Evolutionary conservation across 176 grass and related monocot species (phyloP), one percentile per base, ranked within the genome.

Genomic region (Oryza rufipogon): DNA sequence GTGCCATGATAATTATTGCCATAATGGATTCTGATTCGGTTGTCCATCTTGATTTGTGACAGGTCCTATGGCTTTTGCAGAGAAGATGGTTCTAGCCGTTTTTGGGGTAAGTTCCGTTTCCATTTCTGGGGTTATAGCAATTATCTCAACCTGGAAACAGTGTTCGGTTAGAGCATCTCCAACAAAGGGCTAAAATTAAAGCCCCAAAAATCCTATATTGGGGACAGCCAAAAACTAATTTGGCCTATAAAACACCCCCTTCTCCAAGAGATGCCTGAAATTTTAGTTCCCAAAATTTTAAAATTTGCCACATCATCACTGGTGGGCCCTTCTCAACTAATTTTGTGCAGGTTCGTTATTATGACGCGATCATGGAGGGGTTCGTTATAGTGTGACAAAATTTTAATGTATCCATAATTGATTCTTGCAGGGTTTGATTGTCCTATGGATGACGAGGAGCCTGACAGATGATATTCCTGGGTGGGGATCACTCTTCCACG

Each of bases 51-150:
- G 30, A 44, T 74, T 76, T 61, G 61, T 81, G 78, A 73, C 83
- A 94, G 95, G 95, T 75, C 90, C 95, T 47, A 94, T 97, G 95
- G 84, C 86, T 49, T 97, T 91, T 81, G 95, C 92, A 47, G 90
- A 97, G 88, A 97, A 94, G 92, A 97, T 97, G 92, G 87, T 97
- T 52, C 84, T 97, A 46, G 79, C 90, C 14, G 73, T 97, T 22
- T 97, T 97, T 81, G 90, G 92, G 80, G 95, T 94, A 89, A 88
- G 22, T 79, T 79, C 32, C n/a, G 25, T 1, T 81, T 74, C 41
- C 28, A 30, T 6, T 33, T 51, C 11, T 15, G 47, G 47, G 12
- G 47, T 44, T 44, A 44, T 44, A 9, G 42, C 9, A 1, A 44
- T 8, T 44, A 1, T 15, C 49, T 52, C 7, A 52, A 52, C 49